phyloP scores from a whole-genome alignment of 1,139 yeast species.

The Saccharomyces pastorianus region DNA sequence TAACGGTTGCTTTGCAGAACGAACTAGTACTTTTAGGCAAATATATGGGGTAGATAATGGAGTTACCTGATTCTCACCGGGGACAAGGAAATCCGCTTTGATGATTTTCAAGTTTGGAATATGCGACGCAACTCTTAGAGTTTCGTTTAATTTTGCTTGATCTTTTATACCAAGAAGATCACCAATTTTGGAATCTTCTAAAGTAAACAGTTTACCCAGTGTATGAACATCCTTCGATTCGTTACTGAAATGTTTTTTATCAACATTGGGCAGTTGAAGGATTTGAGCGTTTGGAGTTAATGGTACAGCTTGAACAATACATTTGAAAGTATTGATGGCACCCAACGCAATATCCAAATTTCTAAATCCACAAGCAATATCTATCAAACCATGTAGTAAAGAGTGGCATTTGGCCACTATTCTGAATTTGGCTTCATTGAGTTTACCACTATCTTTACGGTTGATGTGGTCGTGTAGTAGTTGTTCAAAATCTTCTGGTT shows the following conservation, averaged over 20 bases:
- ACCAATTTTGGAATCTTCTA: slow-evolving; percentile 47
- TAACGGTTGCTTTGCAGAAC: slow-evolving; percentile 55
- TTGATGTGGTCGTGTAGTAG: slow-evolving; percentile 51
- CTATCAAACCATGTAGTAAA: slow-evolving; percentile 65
- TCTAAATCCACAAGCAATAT: slow-evolving; percentile 75
- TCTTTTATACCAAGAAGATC: slow-evolving; percentile 50
- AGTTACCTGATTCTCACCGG: slow-evolving; percentile 73
- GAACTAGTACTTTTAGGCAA: slow-evolving; percentile 63
- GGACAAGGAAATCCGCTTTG: slow-evolving; percentile 71
- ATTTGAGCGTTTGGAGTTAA: slow-evolving; percentile 51
- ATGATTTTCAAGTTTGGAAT: slow-evolving; percentile 67
- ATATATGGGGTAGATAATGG: slow-evolving; percentile 71
- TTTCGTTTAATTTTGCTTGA: slow-evolving; percentile 38
- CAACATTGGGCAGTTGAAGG: slow-evolving; percentile 74
- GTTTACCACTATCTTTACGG: slow-evolving; percentile 40
- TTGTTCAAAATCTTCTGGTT: slow-evolving; percentile 41
- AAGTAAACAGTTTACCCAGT: slow-evolving; percentile 58
- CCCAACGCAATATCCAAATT: slow-evolving; percentile 54
- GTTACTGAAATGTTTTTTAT: slow-evolving; percentile 32
- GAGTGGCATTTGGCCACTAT: slow-evolving; percentile 58
- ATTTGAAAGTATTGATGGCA: slow-evolving; percentile 62
- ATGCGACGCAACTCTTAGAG: slow-evolving; percentile 52
- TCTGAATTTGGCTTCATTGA: slow-evolving; percentile 40
- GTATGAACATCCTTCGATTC: slow-evolving; percentile 42
- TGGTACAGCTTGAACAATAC: slow-evolving; percentile 72